Conservation (phyloP, 23 red algal species). For the Agarophyton chilense region DNA sequence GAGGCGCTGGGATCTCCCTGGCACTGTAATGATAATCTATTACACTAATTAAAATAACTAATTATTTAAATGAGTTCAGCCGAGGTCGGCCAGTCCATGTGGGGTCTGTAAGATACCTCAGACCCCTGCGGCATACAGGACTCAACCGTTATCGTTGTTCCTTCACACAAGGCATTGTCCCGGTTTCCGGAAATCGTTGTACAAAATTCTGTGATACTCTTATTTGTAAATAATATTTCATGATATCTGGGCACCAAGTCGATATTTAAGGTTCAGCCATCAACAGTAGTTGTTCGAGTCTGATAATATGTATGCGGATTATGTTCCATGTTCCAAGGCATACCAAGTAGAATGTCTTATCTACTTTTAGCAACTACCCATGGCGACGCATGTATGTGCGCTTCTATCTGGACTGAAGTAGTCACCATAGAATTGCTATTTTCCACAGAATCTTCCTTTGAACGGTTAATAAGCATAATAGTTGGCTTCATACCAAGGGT, state of each 20-base stretch:
- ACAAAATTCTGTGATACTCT: background rate
- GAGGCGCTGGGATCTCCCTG: too few species aligned
- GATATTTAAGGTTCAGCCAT: too few species aligned
- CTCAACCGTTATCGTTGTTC: too few species aligned
- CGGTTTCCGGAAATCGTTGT: background rate
- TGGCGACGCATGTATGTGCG: background rate
- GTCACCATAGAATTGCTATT: background rate
- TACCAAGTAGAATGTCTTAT: slow-evolving; percentile 38
- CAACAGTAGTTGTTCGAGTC: too few species aligned
- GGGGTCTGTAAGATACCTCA: too few species aligned
- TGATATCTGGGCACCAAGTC: too few species aligned
- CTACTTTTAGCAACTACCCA: slow-evolving; percentile 8
- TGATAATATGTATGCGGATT: background rate
- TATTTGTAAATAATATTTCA: background rate
- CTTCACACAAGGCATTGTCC: too few species aligned
- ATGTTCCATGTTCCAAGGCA: slow-evolving; percentile 14
- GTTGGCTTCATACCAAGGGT: background rate
- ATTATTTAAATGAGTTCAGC: too few species aligned
- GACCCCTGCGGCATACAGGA: too few species aligned
- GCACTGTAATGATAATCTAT: too few species aligned
- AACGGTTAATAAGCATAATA: background rate
- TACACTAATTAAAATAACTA: too few species aligned
- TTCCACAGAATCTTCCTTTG: slow-evolving; percentile 16
- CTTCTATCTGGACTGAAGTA: background rate
- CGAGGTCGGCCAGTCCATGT: too few species aligned